phyloP scores from a whole-genome alignment of 2,329 filamentous ascomycete genomes.

The Aspergillus ustus region DNA sequence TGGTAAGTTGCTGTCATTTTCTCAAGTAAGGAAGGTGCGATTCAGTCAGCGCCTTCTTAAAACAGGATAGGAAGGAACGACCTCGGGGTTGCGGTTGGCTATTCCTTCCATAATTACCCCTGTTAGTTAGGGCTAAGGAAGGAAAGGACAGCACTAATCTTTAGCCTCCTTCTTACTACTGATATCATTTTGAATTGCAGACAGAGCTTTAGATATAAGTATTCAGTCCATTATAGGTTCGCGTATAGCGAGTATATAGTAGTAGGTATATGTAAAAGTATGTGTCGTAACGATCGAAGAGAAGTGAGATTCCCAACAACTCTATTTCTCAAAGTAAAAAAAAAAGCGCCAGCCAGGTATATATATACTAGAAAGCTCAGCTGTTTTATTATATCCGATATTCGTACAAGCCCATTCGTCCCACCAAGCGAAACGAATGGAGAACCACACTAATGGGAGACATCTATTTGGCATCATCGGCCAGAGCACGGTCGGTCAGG shows the following conservation, averaged over 20 bases:
- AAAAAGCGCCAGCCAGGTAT: not conserved
- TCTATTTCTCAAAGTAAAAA: not conserved
- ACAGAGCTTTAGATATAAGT: not conserved
- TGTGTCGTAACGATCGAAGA: slow-evolving; percentile 1
- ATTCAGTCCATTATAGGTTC: not conserved
- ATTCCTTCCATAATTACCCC: too few relatives aligned
- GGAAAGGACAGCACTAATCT: too few relatives aligned
- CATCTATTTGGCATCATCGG: slow-evolving; percentile 33
- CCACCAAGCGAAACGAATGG: not conserved
- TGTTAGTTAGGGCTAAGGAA: too few relatives aligned
- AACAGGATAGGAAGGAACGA: too few relatives aligned
- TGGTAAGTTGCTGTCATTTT: too few relatives aligned
- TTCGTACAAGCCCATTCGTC: not conserved
- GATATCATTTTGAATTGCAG: too few relatives aligned
- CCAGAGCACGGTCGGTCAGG: slow-evolving; percentile 37
- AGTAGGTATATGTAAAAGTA: not conserved
- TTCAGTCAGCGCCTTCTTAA: too few relatives aligned
- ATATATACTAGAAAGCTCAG: not conserved
- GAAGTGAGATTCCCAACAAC: not conserved
- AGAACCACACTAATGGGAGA: not conserved
- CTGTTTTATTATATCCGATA: not conserved
- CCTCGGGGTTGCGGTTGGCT: too few relatives aligned
- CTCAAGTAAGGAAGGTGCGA: too few relatives aligned
- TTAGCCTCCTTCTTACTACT: too few relatives aligned
- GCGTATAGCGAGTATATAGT: not conserved